A percentile compares a stretch with the other conserved stretches of the same genome.
Evolutionary conservation across 805 yeast genomes (phyloP).

Genomic region (Barnettozyma populi): DNA sequence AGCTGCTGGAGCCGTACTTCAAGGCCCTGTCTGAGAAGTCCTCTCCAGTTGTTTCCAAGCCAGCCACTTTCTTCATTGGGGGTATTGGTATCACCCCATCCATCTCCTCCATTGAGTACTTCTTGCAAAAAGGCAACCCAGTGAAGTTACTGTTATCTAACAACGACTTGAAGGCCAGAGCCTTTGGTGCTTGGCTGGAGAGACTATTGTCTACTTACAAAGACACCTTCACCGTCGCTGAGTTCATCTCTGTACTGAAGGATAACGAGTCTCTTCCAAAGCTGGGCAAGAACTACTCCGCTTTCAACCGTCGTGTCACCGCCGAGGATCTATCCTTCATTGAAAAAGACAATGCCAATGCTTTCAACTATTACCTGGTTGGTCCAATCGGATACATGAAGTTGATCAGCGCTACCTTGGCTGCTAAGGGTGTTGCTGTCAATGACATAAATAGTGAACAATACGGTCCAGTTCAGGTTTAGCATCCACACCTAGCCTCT

Average conservation of each 20-base stretch:
- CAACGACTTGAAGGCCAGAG: conserved; percentile 8
- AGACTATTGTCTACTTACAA: conserved; percentile 9
- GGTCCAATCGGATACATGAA: conserved; percentile 23
- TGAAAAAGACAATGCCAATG: conserved; percentile 5
- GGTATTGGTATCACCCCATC: conserved; percentile 70
- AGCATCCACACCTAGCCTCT: not conserved
- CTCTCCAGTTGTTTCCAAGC: conserved; percentile 13
- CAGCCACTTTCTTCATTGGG: conserved; percentile 44
- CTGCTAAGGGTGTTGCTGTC: conserved; percentile 8
- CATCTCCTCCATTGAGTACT: conserved; percentile 42
- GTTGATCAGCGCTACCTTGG: conserved; percentile 2
- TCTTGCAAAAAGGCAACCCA: conserved; percentile 12
- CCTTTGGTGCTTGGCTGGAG: conserved; percentile 14
- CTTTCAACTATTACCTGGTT: conserved; percentile 16
- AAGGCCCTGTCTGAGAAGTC: conserved; percentile 23
- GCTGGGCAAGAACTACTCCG: conserved; percentile 2
- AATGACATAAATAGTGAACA: conserved; percentile 19
- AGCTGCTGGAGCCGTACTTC: conserved; percentile 31
- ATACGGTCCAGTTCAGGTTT: conserved; percentile 21
- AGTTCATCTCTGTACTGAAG: conserved; percentile 10
- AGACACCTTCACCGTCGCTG: conserved; percentile 9
- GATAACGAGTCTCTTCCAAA: conserved; percentile 1
- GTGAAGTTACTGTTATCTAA: conserved; percentile 17
- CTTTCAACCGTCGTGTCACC: conserved; percentile 7
- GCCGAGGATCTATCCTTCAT: conserved; percentile 7